These are phyloP conservation scores for Neonectria sp. DNA, from an alignment of 2,329 filamentous ascomycete genomes.

Conservation along the genomic window DNA sequence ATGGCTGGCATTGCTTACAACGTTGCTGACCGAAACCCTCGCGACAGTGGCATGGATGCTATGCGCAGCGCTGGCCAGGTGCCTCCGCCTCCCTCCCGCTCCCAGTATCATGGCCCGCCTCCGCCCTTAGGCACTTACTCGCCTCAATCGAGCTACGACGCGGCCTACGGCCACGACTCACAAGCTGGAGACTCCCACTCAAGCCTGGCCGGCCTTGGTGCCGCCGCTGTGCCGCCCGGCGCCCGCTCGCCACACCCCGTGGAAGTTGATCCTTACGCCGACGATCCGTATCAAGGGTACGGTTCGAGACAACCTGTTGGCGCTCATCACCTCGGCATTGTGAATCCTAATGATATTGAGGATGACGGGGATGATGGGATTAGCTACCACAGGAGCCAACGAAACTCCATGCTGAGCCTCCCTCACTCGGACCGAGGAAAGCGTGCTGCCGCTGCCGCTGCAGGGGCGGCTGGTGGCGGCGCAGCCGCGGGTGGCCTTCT, in stretches of 20 bases:
- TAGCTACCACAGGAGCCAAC: slow-evolving; percentile 64
- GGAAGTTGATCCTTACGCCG: slow-evolving; percentile 65
- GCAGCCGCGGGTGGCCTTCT: slow-evolving; percentile 59
- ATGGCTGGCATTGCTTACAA: slow-evolving; percentile 78
- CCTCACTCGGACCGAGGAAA: slow-evolving; percentile 58
- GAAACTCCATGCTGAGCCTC: slow-evolving; percentile 73
- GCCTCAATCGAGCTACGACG: slow-evolving; percentile 43
- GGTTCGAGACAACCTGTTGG: slow-evolving; percentile 61
- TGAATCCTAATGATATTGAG: slow-evolving; percentile 85
- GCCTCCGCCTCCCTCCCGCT: slow-evolving; percentile 56
- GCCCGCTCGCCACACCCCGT: slow-evolving; percentile 35
- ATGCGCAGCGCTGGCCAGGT: slow-evolving; percentile 61
- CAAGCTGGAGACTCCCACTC: slow-evolving; percentile 53
- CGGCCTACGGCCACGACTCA: slow-evolving; percentile 25
- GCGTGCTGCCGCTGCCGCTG: slow-evolving; percentile 54
- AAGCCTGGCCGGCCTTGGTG: slow-evolving; percentile 50
- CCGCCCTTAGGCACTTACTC: slow-evolving; percentile 37
- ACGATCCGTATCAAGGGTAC: slow-evolving; percentile 78
- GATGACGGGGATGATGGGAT: slow-evolving; percentile 93
- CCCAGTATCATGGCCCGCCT: slow-evolving; percentile 41
- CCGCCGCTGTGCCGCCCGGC: slow-evolving; percentile 49
- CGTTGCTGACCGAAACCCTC: slow-evolving; percentile 75
- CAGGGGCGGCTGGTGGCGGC: slow-evolving; percentile 61
- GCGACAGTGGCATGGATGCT: slow-evolving; percentile 76
- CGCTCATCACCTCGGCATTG: slow-evolving; percentile 67